phyloP scores from a whole-genome alignment of 208 protist genomes.

The Leishmania turanica region DNA sequence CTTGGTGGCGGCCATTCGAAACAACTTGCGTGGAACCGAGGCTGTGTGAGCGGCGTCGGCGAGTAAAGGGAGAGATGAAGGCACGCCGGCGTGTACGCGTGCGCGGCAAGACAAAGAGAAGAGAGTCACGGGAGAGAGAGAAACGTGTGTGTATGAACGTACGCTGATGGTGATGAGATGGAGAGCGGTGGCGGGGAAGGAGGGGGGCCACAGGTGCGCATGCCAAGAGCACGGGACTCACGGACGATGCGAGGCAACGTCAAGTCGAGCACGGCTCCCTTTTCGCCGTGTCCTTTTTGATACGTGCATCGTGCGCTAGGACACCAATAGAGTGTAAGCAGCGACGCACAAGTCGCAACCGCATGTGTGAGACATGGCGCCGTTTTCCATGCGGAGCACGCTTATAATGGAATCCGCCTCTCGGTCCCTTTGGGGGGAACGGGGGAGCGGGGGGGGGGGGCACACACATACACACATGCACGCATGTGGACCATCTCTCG shows the following conservation, averaged over 20 bases:
- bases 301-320: neutral
- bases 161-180: neutral
- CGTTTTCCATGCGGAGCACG: neutral
- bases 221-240: neutral
- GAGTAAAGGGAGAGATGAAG: neutral
- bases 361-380: neutral
- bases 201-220: neutral
- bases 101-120: neutral
- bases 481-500: neutral
- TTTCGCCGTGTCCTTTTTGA: neutral
- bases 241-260: neutral
- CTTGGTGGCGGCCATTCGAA: constrained; percentile 16
- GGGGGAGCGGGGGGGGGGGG: too few relatives aligned
- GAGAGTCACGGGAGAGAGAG: neutral
- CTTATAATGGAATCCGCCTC: neutral
- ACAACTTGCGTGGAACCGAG: constrained; percentile 26
- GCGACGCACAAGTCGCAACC: neutral
- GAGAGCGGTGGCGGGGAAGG: neutral
- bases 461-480: neutral
- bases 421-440: neutral
- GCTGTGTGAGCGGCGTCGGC: neutral
- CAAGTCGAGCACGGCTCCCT: neutral
- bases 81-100: neutral
- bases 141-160: neutral
- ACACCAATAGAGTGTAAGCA: neutral